phyloP scores from a whole-genome alignment of 2,329 filamentous ascomycete species.

The Magnaporthales sp. region DNA sequence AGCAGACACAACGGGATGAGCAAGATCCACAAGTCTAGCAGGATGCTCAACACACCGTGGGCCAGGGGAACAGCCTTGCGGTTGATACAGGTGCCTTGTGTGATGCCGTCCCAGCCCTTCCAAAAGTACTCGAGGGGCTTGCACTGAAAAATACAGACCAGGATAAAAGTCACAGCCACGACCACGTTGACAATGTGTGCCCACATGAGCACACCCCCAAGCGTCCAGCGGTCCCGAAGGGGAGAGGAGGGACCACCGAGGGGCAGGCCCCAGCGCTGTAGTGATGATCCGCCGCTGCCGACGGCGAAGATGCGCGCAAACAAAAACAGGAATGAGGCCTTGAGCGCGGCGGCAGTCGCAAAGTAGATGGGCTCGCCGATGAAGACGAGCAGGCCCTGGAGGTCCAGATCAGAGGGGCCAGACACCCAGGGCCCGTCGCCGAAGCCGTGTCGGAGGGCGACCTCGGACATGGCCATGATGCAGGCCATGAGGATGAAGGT shows the following conservation, averaged over 20 bases:
- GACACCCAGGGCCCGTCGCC: not conserved
- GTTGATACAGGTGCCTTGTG: not conserved
- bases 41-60: not conserved
- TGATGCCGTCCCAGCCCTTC: conserved; percentile 1
- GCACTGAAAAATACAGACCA: not conserved
- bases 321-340: not conserved
- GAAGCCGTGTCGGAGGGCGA: not conserved
- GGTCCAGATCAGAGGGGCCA: not conserved
- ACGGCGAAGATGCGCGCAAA: conserved; percentile 2
- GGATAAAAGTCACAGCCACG: not conserved
- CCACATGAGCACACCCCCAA: not conserved
- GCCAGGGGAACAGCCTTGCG: not conserved
- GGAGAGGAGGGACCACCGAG: not conserved
- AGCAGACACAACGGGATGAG: not conserved
- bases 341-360: not conserved
- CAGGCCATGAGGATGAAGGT: not conserved
- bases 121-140: not conserved
- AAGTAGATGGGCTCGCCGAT: conserved; percentile 2
- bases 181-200: not conserved
- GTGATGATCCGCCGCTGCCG: not conserved
- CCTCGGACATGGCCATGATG: not conserved
- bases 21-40: conserved; percentile 5
- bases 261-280: not conserved
- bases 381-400: not conserved
- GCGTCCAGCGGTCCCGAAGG: conserved; percentile 1